phyloP scores from a whole-genome alignment of 1,284 basidiomycete species.

The Pulchroboletus neoregius region DNA sequence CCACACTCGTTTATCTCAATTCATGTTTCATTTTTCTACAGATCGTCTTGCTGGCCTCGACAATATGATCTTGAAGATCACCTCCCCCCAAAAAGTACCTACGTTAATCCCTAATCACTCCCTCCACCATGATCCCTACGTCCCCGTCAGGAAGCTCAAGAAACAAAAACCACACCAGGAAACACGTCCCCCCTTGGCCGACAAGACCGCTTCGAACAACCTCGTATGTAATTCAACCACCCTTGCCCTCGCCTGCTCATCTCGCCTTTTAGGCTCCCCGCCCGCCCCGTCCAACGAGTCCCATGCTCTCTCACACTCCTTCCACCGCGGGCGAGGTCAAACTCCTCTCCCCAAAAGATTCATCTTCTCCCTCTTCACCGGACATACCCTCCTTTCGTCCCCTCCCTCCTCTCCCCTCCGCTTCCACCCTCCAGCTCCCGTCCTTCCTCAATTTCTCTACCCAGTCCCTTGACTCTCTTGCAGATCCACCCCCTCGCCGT shows the following conservation, averaged over 20 bases:
- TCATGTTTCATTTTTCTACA: constrained; percentile 35
- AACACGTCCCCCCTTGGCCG: constrained; percentile 24
- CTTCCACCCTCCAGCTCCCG: constrained; percentile 38
- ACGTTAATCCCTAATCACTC: constrained; percentile 26
- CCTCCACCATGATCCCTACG: constrained; percentile 17
- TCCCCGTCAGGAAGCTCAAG: constrained; percentile 22
- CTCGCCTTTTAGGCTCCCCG: constrained; percentile 15
- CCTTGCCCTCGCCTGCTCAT: constrained; percentile 11
- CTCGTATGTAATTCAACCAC: constrained; percentile 31
- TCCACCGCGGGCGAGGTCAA: constrained; percentile 17
- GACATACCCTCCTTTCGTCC: constrained; percentile 25
- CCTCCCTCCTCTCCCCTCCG: constrained; percentile 33
- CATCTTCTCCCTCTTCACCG: constrained; percentile 14
- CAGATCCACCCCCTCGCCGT: constrained; percentile 9
- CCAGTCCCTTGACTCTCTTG: constrained; percentile 17
- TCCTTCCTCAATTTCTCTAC: constrained; percentile 35
- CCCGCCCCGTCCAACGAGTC: constrained; percentile 14
- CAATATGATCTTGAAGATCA: constrained; percentile 37
- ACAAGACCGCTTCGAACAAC: constrained; percentile 27
- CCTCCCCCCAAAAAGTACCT: constrained; percentile 28
- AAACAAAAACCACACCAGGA: constrained; percentile 21
- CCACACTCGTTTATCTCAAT: constrained; percentile 17
- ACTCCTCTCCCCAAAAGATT: not conserved
- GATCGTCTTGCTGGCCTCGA: constrained; percentile 43
- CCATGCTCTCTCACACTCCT: constrained; percentile 18